Evolutionary conservation across 352 stramenopile genomes (phyloP).

Genomic region (Phytophthora nicotianae): DNA sequence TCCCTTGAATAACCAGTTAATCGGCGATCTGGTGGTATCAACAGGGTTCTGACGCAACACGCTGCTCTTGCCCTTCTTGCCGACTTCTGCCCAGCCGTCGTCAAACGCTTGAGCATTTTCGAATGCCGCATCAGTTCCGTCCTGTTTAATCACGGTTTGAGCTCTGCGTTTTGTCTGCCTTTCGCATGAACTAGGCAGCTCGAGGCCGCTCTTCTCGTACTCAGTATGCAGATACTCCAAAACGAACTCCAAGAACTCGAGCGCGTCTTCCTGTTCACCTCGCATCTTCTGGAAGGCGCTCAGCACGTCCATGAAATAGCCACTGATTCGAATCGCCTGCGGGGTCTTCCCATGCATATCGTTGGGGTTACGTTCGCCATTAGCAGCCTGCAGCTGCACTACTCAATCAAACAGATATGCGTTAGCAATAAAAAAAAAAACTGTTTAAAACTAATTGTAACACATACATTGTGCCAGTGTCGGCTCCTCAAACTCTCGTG

Average conservation of each 20-base stretch:
- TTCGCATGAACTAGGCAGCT: slow-evolving; percentile 62
- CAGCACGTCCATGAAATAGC: slow-evolving; percentile 84
- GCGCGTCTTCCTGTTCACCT: slow-evolving; percentile 81
- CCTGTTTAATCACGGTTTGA: slow-evolving; percentile 5
- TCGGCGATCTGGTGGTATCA: slow-evolving; percentile 66
- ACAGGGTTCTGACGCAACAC: slow-evolving; percentile 77
- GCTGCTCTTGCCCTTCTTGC: slow-evolving; percentile 77
- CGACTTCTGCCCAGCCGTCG: slow-evolving; percentile 81
- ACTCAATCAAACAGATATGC: slow-evolving; percentile 1
- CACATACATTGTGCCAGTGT: slow-evolving; percentile 68
- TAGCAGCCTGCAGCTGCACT: slow-evolving; percentile 37
- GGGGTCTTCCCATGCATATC: slow-evolving; percentile 54
- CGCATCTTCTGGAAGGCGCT: slow-evolving; percentile 85
- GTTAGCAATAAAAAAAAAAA: slow-evolving; percentile 1
- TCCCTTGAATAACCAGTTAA: slow-evolving; percentile 89
- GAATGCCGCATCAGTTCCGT: slow-evolving; percentile 18
- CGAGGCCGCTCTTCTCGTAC: slow-evolving; percentile 74
- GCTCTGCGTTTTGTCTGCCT: slow-evolving; percentile 58
- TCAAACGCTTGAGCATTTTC: slow-evolving; percentile 45
- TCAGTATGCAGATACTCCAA: slow-evolving; percentile 84
- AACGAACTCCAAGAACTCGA: slow-evolving; percentile 90
- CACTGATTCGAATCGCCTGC: slow-evolving; percentile 79
- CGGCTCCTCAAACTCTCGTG: slow-evolving; percentile 83
- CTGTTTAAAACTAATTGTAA: neutral
- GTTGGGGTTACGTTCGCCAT: slow-evolving; percentile 22